phyloP scores from a whole-genome alignment of 495 filamentous ascomycete species.

The Cercophora newfieldiana region DNA sequence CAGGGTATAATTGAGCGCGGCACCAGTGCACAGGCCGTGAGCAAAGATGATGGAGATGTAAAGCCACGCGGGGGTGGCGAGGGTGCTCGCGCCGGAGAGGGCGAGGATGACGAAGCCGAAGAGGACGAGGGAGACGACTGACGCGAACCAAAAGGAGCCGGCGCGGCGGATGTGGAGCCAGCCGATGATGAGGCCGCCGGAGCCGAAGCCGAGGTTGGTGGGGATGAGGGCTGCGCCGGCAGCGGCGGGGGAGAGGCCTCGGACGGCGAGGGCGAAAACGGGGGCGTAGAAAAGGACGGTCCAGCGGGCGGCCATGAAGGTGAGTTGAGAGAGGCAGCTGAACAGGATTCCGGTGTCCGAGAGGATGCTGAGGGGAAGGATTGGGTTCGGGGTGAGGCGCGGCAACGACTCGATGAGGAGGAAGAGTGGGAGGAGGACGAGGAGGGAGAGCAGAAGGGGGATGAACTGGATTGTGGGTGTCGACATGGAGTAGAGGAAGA shows the following conservation, averaged over 20 bases:
- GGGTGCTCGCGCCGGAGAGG: conserved; percentile 53
- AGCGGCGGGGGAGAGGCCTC: conserved; percentile 60
- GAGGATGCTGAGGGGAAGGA: conserved; percentile 68
- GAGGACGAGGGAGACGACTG: conserved; percentile 52
- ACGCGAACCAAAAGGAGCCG: conserved; percentile 65
- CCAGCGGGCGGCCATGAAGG: conserved; percentile 77
- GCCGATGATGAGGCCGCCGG: conserved; percentile 68
- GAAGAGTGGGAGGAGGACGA: conserved; percentile 56
- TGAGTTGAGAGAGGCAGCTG: conserved; percentile 66
- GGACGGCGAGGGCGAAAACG: conserved; percentile 70
- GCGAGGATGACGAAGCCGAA: conserved; percentile 54
- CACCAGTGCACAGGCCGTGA: conserved; percentile 69
- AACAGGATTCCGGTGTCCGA: conserved; percentile 62
- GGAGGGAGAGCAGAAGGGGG: conserved; percentile 57
- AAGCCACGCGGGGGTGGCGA: conserved; percentile 40
- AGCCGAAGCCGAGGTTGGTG: conserved; percentile 72
- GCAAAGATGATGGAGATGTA: conserved; percentile 60
- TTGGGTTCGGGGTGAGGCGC: conserved; percentile 56
- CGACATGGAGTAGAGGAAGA: conserved; percentile 68
- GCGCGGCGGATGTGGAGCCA: conserved; percentile 66
- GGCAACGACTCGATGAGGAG: conserved; percentile 59
- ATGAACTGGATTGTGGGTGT: conserved; percentile 50
- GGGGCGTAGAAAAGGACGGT: conserved; percentile 75
- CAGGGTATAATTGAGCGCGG: conserved; percentile 72
- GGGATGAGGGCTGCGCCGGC: conserved; percentile 73